phyloP scores from a whole-genome alignment of 805 yeast genomes.

The Barnettozyma wickerhamii region DNA sequence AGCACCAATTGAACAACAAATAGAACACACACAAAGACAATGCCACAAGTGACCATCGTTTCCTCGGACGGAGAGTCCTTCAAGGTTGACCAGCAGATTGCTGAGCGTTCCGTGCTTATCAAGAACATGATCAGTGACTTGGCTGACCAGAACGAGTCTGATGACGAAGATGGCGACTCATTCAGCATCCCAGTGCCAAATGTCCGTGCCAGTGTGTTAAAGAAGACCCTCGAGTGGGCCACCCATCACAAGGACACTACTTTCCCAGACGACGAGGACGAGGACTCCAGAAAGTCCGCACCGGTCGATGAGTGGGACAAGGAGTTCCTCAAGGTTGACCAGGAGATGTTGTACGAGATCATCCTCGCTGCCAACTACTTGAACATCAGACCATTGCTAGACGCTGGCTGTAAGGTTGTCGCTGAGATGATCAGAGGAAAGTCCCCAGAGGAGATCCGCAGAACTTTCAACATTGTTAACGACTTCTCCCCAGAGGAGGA shows the following conservation, averaged over 20 bases:
- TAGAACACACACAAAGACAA: not conserved
- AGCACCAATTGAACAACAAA: not conserved
- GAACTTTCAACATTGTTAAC: conserved; percentile 74
- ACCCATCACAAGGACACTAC: conserved; percentile 84
- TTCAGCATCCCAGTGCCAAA: conserved; percentile 87
- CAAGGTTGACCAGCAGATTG: conserved; percentile 74
- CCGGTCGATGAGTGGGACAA: conserved; percentile 97
- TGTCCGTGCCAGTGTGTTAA: conserved; percentile 80
- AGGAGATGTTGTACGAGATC: conserved; percentile 79
- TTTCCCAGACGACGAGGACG: conserved; percentile 78
- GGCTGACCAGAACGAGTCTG: conserved; percentile 26
- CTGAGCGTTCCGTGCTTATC: conserved; percentile 79
- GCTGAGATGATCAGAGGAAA: conserved; percentile 83
- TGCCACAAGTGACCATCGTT: conserved; percentile 45
- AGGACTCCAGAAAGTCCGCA: conserved; percentile 79
- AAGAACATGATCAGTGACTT: conserved; percentile 83
- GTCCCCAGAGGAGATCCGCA: conserved; percentile 75
- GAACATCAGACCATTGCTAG: conserved; percentile 69
- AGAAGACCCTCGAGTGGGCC: conserved; percentile 94
- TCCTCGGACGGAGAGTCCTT: conserved; percentile 81
- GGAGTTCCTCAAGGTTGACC: conserved; percentile 90
- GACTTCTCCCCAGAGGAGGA: conserved; percentile 87
- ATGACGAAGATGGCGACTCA: conserved; percentile 56
- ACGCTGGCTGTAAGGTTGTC: conserved; percentile 76
- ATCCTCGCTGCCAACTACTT: conserved; percentile 77